Evolutionary conservation across 2,329 filamentous ascomycete species (phyloP), one percentile per base, ranked within the genome.

Genomic region (Balansia obtecta): DNA sequence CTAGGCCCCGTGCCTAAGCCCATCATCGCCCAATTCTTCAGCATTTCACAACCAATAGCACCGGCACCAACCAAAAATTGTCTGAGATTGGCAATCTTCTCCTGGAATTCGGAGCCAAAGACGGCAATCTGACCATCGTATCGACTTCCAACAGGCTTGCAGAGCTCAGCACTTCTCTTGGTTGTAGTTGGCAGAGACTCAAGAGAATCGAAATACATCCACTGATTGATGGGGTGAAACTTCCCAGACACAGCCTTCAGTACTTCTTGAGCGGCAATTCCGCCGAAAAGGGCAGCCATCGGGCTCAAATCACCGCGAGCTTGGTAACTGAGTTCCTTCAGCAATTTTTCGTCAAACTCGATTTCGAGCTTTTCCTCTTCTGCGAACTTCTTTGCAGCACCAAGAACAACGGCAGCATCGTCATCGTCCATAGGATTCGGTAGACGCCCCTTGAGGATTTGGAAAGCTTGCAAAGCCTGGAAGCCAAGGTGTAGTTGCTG

Each of bases 21-120:
- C 66, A 97, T 95, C 90, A 98, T 94, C 37, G 94, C 91, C 90
- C 93, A 98, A 68, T 97, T 97, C 80, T 98, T 98, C 58, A 98
- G 73, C 86, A 97, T 98, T 65, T 98, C 93, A 63, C 93, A 98
- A 44, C 93, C 93, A 65, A 98, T 98, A 55, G 94, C 93, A 60
- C 93, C 93, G 45, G 93, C 88, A 58, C 93, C 93, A 52, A 98
- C 93, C 50, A 98, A 76, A 73, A 98, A 98, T 61, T 97, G 82
- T 62, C 84, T 93, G 54, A 93, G 70, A 61, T 96, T 95, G 53
- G 85, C 80, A 58, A 98, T 79, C 75, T 95, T 96, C 48, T 95
- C 85, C 68, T 98, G 93, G 68, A 84, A 98, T 55, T 95, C 87
- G 60, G 80, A 85, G 54, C 93, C 93, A 57, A 98, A 95, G 1